Percentiles rank a stretch among this genome's conserved stretches.
Evolutionary conservation across 2,329 filamentous ascomycete species (phyloP).

Genomic region (Pyrenophora graminea): DNA sequence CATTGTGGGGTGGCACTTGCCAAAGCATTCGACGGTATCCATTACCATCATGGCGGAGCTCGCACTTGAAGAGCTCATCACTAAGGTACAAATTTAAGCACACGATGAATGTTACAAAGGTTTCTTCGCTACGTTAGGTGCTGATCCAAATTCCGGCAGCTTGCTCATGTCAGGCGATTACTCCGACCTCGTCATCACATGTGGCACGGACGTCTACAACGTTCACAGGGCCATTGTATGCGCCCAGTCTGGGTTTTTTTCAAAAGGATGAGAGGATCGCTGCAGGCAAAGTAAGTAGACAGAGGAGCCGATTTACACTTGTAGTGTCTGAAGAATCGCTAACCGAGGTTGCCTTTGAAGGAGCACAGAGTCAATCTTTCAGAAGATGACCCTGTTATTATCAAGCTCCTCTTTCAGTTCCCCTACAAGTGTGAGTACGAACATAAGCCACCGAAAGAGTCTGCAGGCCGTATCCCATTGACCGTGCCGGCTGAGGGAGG

Average conservation of each 20-base stretch:
- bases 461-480: neutral
- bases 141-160: neutral
- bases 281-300: neutral
- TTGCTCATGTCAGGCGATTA: constrained; percentile 12
- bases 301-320: neutral
- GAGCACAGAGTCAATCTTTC: constrained; percentile 15
- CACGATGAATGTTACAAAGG: neutral
- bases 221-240: constrained; percentile 19
- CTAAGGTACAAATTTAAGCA: neutral
- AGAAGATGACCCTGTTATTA: constrained; percentile 14
- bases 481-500: neutral
- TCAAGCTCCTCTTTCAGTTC: constrained; percentile 21
- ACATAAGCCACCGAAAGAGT: neutral
- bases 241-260: neutral
- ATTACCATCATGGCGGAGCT: neutral
- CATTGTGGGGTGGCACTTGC: too few species aligned
- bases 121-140: too few species aligned
- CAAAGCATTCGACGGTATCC: too few species aligned
- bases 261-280: neutral
- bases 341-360: neutral
- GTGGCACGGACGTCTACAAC: constrained; percentile 12
- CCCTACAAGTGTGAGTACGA: constrained; percentile 26
- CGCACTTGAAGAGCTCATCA: neutral
- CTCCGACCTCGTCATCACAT: constrained; percentile 24
- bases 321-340: neutral